phyloP scores from a whole-genome alignment of 2,329 filamentous ascomycete species.

The Neonectria magnoliae region DNA sequence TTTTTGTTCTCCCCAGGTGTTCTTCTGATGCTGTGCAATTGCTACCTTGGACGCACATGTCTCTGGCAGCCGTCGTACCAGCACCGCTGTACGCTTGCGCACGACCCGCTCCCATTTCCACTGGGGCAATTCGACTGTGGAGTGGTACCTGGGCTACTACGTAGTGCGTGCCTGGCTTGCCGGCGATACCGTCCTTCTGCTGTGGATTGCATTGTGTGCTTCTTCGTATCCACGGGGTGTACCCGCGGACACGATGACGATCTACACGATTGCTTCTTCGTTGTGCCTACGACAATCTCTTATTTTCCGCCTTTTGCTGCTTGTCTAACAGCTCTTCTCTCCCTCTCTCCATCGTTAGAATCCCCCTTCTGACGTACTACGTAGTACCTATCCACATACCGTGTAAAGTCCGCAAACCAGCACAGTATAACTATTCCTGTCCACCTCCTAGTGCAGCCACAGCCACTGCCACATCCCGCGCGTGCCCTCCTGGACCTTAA shows the following conservation, averaged over 20 bases:
- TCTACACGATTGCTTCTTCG: neutral
- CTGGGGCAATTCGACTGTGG: neutral
- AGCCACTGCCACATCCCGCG: neutral
- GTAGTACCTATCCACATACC: neutral
- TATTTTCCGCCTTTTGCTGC: neutral
- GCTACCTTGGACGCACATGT: neutral
- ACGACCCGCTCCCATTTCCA: neutral
- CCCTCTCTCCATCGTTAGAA: neutral
- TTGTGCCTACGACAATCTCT: neutral
- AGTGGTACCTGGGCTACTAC: neutral
- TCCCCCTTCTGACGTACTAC: neutral
- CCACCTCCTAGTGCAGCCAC: neutral
- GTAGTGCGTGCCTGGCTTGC: neutral
- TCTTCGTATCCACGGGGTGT: neutral
- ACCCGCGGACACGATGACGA: neutral
- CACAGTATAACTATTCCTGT: neutral
- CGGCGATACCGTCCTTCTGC: neutral
- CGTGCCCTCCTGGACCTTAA: constrained; percentile 14
- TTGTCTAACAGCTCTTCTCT: neutral
- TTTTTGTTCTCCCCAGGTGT: too few species aligned
- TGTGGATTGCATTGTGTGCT: neutral
- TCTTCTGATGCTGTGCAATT: too few species aligned
- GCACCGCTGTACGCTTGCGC: neutral
- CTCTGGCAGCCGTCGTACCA: neutral
- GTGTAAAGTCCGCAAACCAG: neutral